Conservation (phyloP, 2,329 filamentous ascomycete genomes). For the Fusarium piperis region DNA sequence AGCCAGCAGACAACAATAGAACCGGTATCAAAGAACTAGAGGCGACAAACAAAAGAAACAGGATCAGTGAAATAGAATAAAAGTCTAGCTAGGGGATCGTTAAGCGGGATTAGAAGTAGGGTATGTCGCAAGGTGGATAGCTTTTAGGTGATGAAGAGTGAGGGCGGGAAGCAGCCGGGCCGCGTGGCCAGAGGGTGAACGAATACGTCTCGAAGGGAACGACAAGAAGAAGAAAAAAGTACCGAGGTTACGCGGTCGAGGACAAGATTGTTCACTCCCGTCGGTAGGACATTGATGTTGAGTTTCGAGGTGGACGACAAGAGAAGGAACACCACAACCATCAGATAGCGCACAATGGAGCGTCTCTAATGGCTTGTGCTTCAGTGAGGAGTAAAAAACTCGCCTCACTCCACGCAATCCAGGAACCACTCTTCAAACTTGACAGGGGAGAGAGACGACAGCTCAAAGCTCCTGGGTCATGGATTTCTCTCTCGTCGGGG, state of each 20-base stretch:
- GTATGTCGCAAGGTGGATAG: neutral
- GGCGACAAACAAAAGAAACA: neutral
- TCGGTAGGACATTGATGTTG: neutral
- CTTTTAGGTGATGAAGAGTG: neutral
- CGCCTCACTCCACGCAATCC: constrained; percentile 10
- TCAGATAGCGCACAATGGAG: neutral
- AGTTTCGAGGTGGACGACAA: neutral
- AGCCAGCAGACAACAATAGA: neutral
- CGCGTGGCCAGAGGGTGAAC: neutral
- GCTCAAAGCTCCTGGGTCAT: neutral
- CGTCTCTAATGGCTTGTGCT: neutral
- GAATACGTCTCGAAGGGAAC: neutral
- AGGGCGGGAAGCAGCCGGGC: neutral
- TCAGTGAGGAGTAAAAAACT: neutral
- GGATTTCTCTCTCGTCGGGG: neutral
- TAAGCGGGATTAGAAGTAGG: neutral
- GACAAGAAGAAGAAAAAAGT: neutral
- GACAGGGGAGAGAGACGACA: neutral
- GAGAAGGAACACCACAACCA: neutral
- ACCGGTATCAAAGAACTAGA: neutral
- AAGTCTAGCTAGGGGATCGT: neutral
- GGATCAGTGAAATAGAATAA: neutral
- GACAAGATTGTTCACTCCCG: neutral
- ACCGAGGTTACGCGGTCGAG: neutral
- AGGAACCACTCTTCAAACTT: neutral